Conservation (phyloP, 345 rosid genomes). For the Microthlaspi erraticum region DNA sequence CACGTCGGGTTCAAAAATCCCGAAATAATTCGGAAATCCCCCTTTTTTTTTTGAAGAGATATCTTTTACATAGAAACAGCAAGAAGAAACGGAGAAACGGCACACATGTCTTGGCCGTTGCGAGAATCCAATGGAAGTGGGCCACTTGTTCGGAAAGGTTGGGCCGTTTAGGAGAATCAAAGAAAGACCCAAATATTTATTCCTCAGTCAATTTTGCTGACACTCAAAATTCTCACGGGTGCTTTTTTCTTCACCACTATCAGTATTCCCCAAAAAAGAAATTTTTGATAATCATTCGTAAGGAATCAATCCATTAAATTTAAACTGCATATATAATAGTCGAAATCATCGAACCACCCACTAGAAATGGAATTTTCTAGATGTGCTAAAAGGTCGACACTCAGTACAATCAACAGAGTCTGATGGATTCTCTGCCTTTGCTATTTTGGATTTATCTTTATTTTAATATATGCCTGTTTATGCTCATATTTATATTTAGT, state of each 20-base stretch:
- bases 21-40: not conserved
- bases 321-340: conserved; percentile 18
- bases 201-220: conserved; percentile 38
- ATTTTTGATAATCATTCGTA: conserved; percentile 6
- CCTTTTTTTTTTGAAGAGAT: not conserved
- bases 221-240: conserved; percentile 3
- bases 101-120: conserved; percentile 13
- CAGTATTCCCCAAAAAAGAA: not conserved
- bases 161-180: conserved; percentile 33
- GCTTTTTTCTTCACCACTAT: conserved; percentile 33
- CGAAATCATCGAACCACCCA: conserved; percentile 25
- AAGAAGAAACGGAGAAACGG: not conserved
- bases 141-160: conserved; percentile 8
- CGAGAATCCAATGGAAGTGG: conserved; percentile 7
- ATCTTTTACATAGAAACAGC: not conserved
- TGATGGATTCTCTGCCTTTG: conserved; percentile 34
- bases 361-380: conserved; percentile 37
- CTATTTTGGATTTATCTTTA: not conserved
- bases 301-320: conserved; percentile 21
- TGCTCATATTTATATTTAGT: not conserved
- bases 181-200: conserved; percentile 25
- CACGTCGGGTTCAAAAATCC: conserved; percentile 79
- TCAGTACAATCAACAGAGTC: conserved; percentile 34
- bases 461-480: not conserved
- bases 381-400: conserved; percentile 42